phyloP scores from a whole-genome alignment of 1,139 yeast species.

The Magnusiomyces fungicola region DNA sequence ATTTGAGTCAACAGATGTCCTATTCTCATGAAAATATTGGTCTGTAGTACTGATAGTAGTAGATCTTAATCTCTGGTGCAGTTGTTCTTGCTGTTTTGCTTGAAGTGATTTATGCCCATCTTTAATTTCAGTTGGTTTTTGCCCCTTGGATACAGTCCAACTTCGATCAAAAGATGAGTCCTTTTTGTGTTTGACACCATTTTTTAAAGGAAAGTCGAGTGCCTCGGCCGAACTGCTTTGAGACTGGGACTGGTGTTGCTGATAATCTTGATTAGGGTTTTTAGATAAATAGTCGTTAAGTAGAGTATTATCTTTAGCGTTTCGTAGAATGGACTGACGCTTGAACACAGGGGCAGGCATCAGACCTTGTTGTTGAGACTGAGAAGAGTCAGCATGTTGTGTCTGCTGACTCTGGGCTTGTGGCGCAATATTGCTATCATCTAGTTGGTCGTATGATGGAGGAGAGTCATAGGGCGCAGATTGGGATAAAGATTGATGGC shows the following conservation, averaged over 20 bases:
- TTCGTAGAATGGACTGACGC: slow-evolving; percentile 12
- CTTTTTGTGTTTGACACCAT: slow-evolving; percentile 14
- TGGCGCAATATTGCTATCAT: slow-evolving; percentile 7
- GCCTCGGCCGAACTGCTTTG: too few relatives aligned
- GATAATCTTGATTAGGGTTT: slow-evolving; percentile 3
- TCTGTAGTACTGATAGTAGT: background rate
- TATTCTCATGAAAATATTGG: background rate
- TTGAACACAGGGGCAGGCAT: slow-evolving; percentile 11
- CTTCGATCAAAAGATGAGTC: slow-evolving; percentile 25
- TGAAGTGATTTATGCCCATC: slow-evolving; percentile 6
- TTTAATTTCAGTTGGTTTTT: slow-evolving; percentile 6
- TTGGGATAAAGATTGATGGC: slow-evolving; percentile 12
- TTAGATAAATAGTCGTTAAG: slow-evolving; percentile 5
- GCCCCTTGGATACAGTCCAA: slow-evolving; percentile 16
- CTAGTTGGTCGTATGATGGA: too few relatives aligned
- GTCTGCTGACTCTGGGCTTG: too few relatives aligned
- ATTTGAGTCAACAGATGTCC: background rate
- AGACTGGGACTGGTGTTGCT: too few relatives aligned
- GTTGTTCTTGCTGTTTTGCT: background rate
- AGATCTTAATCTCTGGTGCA: too few relatives aligned
- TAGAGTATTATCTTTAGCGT: slow-evolving; percentile 2
- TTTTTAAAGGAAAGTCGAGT: too few relatives aligned
- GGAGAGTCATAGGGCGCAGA: slow-evolving; percentile 3
- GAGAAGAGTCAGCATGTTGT: slow-evolving; percentile 6
- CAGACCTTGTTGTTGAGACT: background rate